Evolutionary conservation across 345 rosid species (phyloP).

Genomic region (Heritiera fomes): DNA sequence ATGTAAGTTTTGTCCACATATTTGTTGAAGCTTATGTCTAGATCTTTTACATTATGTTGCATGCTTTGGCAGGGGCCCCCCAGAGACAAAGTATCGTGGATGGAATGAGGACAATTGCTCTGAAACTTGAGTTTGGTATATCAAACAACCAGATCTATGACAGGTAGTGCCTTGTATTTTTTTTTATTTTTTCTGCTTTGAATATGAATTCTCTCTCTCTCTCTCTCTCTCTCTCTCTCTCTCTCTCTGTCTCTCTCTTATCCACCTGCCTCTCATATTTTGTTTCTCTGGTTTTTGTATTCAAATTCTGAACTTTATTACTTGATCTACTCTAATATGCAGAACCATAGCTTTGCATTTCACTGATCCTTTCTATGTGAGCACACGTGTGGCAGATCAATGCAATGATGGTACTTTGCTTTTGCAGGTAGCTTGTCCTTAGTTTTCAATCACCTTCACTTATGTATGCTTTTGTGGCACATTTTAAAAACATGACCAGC

Average conservation of each 20-base stretch:
- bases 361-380: conserved; percentile 89
- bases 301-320: conserved; percentile 20
- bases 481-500: neutral
- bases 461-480: neutral
- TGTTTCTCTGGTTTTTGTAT: neutral
- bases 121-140: conserved; percentile 91
- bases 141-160: conserved; percentile 91
- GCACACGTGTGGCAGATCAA: conserved; percentile 75
- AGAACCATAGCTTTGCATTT: conserved; percentile 97
- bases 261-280: neutral
- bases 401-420: conserved; percentile 80
- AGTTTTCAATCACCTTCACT: conserved; percentile 10
- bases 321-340: conserved; percentile 26
- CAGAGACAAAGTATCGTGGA: conserved; percentile 78
- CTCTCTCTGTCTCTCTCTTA: neutral
- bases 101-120: conserved; percentile 96
- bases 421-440: conserved; percentile 63
- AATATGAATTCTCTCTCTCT: conserved; percentile 14
- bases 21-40: conserved; percentile 24
- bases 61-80: conserved; percentile 53
- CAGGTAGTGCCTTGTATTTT: conserved; percentile 41
- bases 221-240: neutral
- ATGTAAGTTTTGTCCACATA: neutral
- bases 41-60: conserved; percentile 25
- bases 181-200: neutral